Percentiles rank a stretch among this genome's conserved stretches.
Conservation (phyloP, 148 eudicot genomes). For the Rhododendron williamsianum region DNA sequence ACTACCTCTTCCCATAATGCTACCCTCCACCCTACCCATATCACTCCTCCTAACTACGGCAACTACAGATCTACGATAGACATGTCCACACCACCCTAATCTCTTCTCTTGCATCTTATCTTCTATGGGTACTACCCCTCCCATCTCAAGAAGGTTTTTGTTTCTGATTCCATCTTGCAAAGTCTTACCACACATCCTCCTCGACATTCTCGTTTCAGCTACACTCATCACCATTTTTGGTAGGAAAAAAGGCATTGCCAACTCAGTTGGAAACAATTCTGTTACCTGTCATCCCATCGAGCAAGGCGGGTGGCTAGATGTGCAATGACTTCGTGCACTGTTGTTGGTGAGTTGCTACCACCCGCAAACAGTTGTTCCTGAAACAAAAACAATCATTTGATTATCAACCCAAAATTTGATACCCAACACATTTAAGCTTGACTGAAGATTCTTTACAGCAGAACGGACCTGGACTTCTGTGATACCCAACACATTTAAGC, state of each 20-base stretch:
- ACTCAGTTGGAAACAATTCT: background rate
- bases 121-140: background rate
- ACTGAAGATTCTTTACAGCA: background rate
- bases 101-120: background rate
- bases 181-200: background rate
- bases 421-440: background rate
- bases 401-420: background rate
- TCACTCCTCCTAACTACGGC: too few relatives aligned
- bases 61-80: too few relatives aligned
- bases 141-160: background rate
- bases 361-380: slow-evolving; percentile 81
- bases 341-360: slow-evolving; percentile 65
- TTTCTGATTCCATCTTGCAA: background rate
- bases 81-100: too few relatives aligned
- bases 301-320: slow-evolving; percentile 77
- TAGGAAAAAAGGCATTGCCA: background rate
- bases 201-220: background rate
- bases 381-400: slow-evolving; percentile 3
- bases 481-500: slow-evolving; percentile 72
- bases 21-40: too few relatives aligned
- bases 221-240: background rate
- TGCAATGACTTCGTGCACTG: slow-evolving; percentile 74
- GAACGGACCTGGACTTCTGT: slow-evolving; percentile 76
- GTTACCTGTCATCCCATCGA: slow-evolving; percentile 91
- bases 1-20: too few relatives aligned